A percentile compares a stretch with the other conserved stretches of the same genome.
Conservation (phyloP, 345 rosid species). For the Populus simonii region DNA sequence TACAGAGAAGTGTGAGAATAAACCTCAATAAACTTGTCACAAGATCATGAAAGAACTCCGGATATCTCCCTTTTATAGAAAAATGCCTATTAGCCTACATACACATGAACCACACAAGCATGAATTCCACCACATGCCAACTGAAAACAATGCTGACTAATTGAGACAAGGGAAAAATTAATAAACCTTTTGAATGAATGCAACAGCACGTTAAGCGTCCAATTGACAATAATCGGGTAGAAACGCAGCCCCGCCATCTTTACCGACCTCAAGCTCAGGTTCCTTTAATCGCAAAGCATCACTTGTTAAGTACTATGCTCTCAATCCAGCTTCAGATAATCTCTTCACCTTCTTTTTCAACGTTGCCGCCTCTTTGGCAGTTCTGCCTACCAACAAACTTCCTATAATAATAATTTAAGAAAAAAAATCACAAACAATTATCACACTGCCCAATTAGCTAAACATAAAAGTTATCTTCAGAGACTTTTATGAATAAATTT, state of each 20-base stretch:
- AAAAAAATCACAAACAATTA: not conserved
- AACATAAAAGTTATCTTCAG: no score
- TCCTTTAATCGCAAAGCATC: constrained; percentile 50
- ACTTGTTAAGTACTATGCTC: constrained; percentile 62
- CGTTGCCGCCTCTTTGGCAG: constrained; percentile 47
- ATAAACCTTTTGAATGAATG: constrained; percentile 63
- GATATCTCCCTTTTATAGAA: constrained; percentile 62
- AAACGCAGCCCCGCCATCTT: constrained; percentile 69
- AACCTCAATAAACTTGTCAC: constrained; percentile 66
- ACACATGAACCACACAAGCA: constrained; percentile 10
- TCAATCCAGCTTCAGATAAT: constrained; percentile 66
- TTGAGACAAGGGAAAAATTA: constrained; percentile 2
- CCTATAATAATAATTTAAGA: constrained; percentile 35
- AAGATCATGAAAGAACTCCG: constrained; percentile 76
- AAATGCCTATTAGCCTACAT: constrained; percentile 62
- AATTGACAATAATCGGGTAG: constrained; percentile 76
- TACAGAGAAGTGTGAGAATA: not conserved
- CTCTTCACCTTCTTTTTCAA: constrained; percentile 55
- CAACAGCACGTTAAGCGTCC: constrained; percentile 73
- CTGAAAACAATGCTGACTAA: not conserved
- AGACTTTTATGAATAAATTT: not conserved
- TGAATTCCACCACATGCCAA: not conserved
- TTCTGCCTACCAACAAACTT: constrained; percentile 70
- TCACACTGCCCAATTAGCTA: not conserved
- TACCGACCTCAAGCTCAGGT: constrained; percentile 53